These are phyloP conservation scores for Climacium dendroides DNA, from an alignment of 225 moss, liverwort and hornwort genomes.

Conservation along the genomic window DNA sequence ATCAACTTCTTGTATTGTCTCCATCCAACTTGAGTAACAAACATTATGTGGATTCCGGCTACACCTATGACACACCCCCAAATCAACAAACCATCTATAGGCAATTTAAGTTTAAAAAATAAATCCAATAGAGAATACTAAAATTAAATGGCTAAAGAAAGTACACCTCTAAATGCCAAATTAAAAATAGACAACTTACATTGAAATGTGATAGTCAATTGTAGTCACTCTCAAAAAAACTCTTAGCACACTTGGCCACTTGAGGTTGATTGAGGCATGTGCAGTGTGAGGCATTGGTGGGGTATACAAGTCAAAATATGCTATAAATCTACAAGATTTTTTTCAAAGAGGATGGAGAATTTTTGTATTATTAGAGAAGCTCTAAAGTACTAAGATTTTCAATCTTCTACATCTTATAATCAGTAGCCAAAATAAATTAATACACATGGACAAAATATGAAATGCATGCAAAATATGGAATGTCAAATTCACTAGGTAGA, in stretches of 20 bases:
- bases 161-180: neutral
- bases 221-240: neutral
- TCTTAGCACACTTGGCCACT: neutral
- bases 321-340: neutral
- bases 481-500: no score
- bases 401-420: no score
- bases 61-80: constrained; percentile 2
- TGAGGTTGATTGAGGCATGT: neutral
- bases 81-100: neutral
- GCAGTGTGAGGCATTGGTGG: neutral
- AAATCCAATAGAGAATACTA: neutral
- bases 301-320: neutral
- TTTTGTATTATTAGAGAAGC: neutral
- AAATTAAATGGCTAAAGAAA: neutral
- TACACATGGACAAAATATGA: no score
- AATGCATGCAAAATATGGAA: no score
- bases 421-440: no score
- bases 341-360: neutral
- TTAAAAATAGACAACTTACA: neutral
- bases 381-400: no score
- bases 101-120: neutral
- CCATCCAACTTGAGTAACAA: constrained; percentile 20
- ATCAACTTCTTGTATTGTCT: constrained; percentile 14
- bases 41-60: constrained; percentile 33
- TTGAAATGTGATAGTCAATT: neutral